Percentiles rank a stretch among this genome's conserved stretches.
Conservation (phyloP, 2,329 filamentous ascomycete species). For the Penicillium fuscoglaucum region DNA sequence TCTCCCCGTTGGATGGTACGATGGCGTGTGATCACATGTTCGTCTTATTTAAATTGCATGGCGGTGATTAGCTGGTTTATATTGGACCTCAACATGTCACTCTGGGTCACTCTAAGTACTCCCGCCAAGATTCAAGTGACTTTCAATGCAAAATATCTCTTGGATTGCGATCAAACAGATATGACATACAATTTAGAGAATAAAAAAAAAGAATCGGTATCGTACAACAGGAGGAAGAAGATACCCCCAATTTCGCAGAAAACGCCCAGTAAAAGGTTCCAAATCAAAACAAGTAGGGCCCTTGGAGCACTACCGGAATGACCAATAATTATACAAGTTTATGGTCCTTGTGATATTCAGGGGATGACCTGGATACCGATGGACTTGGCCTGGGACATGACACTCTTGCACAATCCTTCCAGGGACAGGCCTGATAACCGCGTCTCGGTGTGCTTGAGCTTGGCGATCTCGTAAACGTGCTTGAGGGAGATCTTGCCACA, state of each 20-base stretch:
- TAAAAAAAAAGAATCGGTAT: conserved; percentile 18
- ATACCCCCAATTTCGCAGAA: conserved; percentile 14
- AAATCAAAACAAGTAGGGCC: conserved; percentile 7
- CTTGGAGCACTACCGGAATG: neutral
- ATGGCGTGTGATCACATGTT: neutral
- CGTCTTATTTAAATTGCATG: neutral
- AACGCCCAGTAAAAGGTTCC: conserved; percentile 26
- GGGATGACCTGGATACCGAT: conserved; percentile 72
- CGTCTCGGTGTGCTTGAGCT: conserved; percentile 83
- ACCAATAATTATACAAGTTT: conserved; percentile 11
- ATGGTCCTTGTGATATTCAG: conserved; percentile 37
- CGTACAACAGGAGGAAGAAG: conserved; percentile 18
- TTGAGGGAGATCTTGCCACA: conserved; percentile 89
- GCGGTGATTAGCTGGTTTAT: neutral
- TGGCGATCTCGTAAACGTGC: conserved; percentile 96
- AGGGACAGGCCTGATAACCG: conserved; percentile 70
- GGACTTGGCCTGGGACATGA: conserved; percentile 74
- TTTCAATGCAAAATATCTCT: conserved; percentile 8
- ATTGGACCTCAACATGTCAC: neutral
- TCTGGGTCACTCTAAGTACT: neutral
- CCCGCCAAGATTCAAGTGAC: neutral
- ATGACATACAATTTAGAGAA: conserved; percentile 24
- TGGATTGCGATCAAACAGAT: conserved; percentile 20
- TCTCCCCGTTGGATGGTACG: neutral
- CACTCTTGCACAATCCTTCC: conserved; percentile 69